These are phyloP conservation scores for Tylopilus felleus DNA, from an alignment of 768 basidiomycete species.

Conservation along the genomic window DNA sequence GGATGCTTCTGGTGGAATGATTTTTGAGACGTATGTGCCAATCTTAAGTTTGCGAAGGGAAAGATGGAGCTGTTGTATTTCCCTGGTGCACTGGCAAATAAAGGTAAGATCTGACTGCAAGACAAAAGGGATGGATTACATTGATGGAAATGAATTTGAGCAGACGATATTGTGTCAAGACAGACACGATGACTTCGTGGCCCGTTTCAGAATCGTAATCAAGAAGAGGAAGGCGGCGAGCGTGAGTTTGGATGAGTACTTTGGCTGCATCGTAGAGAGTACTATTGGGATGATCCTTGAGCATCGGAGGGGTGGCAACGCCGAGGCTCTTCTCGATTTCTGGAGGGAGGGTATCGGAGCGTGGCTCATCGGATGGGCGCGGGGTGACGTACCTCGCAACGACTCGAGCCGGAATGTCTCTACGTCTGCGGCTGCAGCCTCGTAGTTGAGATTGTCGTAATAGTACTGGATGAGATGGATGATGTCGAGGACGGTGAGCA, in stretches of 20 bases:
- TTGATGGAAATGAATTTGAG: conserved; percentile 99
- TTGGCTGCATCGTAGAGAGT: conserved; percentile 89
- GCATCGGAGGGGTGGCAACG: conserved; percentile 88
- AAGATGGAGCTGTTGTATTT: conserved; percentile 76
- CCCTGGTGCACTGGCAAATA: conserved; percentile 67
- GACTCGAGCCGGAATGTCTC: conserved; percentile 88
- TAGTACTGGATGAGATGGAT: conserved; percentile 99
- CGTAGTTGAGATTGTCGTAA: conserved; percentile 79
- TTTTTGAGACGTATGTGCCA: conserved; percentile 81
- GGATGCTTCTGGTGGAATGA: conserved; percentile 42
- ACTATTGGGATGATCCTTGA: conserved; percentile 82
- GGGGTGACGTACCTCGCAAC: conserved; percentile 65
- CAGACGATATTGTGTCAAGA: conserved; percentile 95
- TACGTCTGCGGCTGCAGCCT: conserved; percentile 84
- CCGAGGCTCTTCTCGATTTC: conserved; percentile 92
- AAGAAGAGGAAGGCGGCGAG: conserved; percentile 88
- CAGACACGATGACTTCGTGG: conserved; percentile 93
- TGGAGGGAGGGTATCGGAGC: conserved; percentile 30
- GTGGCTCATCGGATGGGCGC: conserved; percentile 4
- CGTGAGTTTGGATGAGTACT: conserved; percentile 91
- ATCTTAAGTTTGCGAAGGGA: conserved; percentile 85
- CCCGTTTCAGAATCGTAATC: conserved; percentile 92
- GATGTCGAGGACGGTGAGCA: conserved; percentile 99
- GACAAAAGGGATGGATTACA: conserved; percentile 43
- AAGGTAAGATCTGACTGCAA: conserved; percentile 7